Base-by-base conservation (phyloP, 2,329 filamentous ascomycete species). In the Curvularia sp. region DNA sequence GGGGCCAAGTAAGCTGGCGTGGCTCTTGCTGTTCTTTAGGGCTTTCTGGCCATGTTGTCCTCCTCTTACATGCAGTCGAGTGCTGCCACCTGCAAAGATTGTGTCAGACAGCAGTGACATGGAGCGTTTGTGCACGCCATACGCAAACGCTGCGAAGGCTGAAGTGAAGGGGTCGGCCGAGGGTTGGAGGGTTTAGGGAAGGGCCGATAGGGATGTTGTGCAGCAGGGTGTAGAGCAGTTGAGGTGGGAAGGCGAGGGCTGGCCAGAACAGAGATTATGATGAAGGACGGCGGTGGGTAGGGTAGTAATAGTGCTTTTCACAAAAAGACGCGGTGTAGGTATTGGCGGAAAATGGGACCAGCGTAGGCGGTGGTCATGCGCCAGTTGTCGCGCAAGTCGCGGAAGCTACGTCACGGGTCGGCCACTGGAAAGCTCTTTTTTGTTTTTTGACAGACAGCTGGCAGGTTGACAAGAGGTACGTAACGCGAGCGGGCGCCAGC, bases 91-190 rank as follows among this genome's bases (percentile, higher is more conserved):
- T 47, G 73, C 64, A 36, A 78, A 66, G 1, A 74, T 59, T 32
- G 74, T 71, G 64, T 76, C 74, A 57, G 66, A 70, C 63, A 77
- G 63, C 61, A 78, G 69, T 56, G 74, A 76, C 75, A 77, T 77
- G 50, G 64, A 65, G 63, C 65, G 53, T 51, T 50, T 59, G 47
- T 48, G 66, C 59, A 59, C 67, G 73, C 74, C 74, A 77, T 77
- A 67, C 73, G 70, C 71, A 46, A 61, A 54, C 47, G 65, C 28
- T 49, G 50, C 47, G 52, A 59, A 49, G 61, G 45, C 49, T 55
- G 53, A 23, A 48, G 18, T 50, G 65, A 63, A 58, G n/a, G 55
- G 62, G 64, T 63, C 61, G 60, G 52, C 41, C 41, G 55, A 34
- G 43, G 25, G 34, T 45, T 51, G 41, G 45, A 21, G 27, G 32